Percentiles rank a stretch among this genome's conserved stretches.
Evolutionary conservation across 306 rosid genomes (phyloP).

Genomic region (Malus sieversii): DNA sequence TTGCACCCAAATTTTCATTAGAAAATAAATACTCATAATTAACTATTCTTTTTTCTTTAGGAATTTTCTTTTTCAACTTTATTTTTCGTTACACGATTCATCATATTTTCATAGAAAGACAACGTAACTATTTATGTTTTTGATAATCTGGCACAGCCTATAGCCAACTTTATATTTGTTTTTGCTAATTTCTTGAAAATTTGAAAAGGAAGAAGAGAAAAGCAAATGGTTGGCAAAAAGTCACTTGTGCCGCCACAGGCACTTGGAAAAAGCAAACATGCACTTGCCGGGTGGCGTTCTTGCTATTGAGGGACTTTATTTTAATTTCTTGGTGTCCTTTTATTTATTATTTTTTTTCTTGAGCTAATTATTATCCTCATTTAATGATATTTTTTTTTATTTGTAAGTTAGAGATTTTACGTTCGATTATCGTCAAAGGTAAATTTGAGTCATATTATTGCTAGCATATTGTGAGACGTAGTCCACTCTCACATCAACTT

Average conservation of each 20-base stretch:
- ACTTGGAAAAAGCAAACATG: slow-evolving; percentile 1
- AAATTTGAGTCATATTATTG: no score
- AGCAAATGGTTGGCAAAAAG: not conserved
- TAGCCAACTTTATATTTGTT: not conserved
- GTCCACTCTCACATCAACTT: no score
- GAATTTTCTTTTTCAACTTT: no score
- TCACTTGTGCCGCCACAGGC: not conserved
- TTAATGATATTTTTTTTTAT: rapidly evolving
- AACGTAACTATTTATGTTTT: not conserved
- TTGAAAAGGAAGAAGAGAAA: not conserved
- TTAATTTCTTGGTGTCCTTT: not conserved
- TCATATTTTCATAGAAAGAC: not conserved
- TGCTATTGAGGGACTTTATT: not conserved
- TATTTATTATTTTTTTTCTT: no score
- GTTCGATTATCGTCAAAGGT: rapidly evolving
- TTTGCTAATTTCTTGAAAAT: not conserved
- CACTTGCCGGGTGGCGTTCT: slow-evolving; percentile 5
- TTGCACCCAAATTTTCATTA: not conserved
- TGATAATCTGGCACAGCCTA: no score
- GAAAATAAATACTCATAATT: no score
- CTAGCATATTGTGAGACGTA: no score
- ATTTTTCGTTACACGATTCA: no score
- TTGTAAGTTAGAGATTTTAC: no score
- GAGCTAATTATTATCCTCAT: rapidly evolving
- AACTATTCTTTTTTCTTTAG: not conserved